These are phyloP conservation scores for Mucor circinelloides DNA, from an alignment of 371 early-diverging fungal species.

Conservation along the genomic window DNA sequence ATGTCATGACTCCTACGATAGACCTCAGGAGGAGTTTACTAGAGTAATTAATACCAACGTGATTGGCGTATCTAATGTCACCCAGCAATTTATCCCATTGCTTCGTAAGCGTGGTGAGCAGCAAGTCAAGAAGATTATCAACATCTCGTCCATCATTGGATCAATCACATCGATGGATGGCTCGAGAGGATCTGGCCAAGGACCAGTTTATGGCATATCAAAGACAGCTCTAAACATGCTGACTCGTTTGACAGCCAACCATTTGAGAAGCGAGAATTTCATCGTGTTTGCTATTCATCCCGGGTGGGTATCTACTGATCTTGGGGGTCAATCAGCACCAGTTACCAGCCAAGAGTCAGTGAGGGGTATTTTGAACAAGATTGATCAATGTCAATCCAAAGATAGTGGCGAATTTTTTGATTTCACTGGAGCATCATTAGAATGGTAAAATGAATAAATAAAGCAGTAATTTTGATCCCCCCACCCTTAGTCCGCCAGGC, in stretches of 20 bases:
- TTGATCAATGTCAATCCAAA: not conserved
- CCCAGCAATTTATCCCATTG: constrained; percentile 19
- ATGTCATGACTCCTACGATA: not conserved
- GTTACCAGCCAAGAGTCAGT: not conserved
- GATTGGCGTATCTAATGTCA: constrained; percentile 8
- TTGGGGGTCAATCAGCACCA: constrained; percentile 13
- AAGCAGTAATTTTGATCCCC: not conserved
- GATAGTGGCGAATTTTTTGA: not conserved
- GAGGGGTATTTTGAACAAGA: not conserved
- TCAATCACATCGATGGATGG: constrained; percentile 2
- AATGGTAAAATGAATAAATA: not conserved
- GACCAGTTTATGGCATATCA: constrained; percentile 17
- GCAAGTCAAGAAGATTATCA: constrained; percentile 19
- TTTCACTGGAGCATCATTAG: not conserved
- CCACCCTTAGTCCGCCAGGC: no score
- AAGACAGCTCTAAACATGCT: constrained; percentile 28
- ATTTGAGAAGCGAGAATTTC: constrained; percentile 21
- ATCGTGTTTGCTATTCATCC: constrained; percentile 25
- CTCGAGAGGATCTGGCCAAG: not conserved
- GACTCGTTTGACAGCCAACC: constrained; percentile 13
- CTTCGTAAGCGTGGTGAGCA: constrained; percentile 25
- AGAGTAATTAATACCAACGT: constrained; percentile 23
- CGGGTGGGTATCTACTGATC: constrained; percentile 28
- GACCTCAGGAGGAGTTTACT: not conserved
- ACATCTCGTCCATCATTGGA: constrained; percentile 21